Evolutionary conservation across 192 early-diverging fungal genomes (phyloP), one percentile per base, ranked within the genome.

Genomic region (Thoreauomyces humboldtii): DNA sequence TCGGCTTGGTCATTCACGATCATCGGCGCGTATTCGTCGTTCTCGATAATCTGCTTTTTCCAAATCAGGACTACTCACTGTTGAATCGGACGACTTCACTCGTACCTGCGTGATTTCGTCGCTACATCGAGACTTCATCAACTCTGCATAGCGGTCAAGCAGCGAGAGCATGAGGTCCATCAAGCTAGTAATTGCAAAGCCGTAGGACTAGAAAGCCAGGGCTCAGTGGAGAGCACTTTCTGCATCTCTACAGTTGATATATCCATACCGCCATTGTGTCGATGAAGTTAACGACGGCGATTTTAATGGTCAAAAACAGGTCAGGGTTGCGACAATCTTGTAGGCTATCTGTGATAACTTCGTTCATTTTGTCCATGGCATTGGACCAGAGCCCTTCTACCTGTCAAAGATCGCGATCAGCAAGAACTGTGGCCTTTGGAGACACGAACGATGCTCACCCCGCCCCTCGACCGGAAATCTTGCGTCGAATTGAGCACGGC

Each of bases 351-450:
- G 87, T 84, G 34, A 98, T 77, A 45, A 93, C 80, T 17, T 84
- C 72, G 34, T 89, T 87, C 38, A 97, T 88, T 70, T 92, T 90
- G 22, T 81, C 81, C 5, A 88, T 91, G 5, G 92, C 88, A 14
- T 79, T 78, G 29, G 94, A 88, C 90, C 97, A 99, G 35, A 99
- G 83, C 17, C 82, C 78, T 62, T 98, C 95, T 21, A 96, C 83
- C 87, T 87, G 33, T n/a, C 31, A 25, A 12, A n/a, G n/a, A 41
- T 41, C 9, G n/a, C n/a, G 38, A 9, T 41, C 38, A 41, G 9
- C 9, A 9, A 17, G 38, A 41, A 41, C 9, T 41, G 38, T 12
- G 38, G 38, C 38, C 17, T 41, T 41, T 41, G 38, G 9, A 9
- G 17, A 41, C 38, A 9, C 38, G 9, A 22, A 65, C 28, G 11